Conservation (phyloP, 495 filamentous ascomycete species). For the Margaritispora aquatica region DNA sequence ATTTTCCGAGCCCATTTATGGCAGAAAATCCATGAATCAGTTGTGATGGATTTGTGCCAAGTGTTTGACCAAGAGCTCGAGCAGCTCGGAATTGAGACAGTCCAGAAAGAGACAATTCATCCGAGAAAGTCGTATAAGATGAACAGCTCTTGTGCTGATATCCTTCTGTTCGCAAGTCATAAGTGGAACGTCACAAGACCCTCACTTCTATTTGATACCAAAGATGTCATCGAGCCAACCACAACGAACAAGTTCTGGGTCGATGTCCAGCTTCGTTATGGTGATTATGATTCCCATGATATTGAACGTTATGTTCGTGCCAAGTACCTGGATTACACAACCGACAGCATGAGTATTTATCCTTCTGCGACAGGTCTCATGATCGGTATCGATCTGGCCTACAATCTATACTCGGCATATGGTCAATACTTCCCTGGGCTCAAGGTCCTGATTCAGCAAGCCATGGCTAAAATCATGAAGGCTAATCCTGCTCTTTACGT, state of each 20-base stretch:
- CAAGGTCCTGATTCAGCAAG: slow-evolving; percentile 94
- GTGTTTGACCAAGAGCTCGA: slow-evolving; percentile 99
- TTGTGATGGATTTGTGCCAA: slow-evolving; percentile 98
- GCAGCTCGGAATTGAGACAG: slow-evolving; percentile 92
- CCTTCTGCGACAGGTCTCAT: slow-evolving; percentile 96
- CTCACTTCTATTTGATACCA: slow-evolving; percentile 90
- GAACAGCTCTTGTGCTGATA: slow-evolving; percentile 99
- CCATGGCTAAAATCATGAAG: slow-evolving; percentile 99
- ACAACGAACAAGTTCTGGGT: slow-evolving; percentile 99
- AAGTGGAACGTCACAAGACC: slow-evolving; percentile 98
- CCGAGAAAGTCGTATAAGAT: slow-evolving; percentile 99
- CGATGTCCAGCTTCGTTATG: slow-evolving; percentile 95
- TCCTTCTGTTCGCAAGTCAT: slow-evolving; percentile 93
- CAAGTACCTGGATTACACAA: slow-evolving; percentile 98
- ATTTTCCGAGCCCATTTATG: slow-evolving; percentile 99
- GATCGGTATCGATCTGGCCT: slow-evolving; percentile 97
- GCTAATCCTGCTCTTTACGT: slow-evolving; percentile 97
- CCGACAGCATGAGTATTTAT: slow-evolving; percentile 98
- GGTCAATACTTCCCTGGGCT: slow-evolving; percentile 98
- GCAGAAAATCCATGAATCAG: slow-evolving; percentile 99
- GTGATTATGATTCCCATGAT: slow-evolving; percentile 98
- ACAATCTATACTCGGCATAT: slow-evolving; percentile 97
- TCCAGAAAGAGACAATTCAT: slow-evolving; percentile 99
- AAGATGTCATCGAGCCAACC: slow-evolving; percentile 90
- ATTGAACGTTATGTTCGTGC: slow-evolving; percentile 97